phyloP scores from a whole-genome alignment of 169 alveolate species.

The Plasmodium gonderi region DNA sequence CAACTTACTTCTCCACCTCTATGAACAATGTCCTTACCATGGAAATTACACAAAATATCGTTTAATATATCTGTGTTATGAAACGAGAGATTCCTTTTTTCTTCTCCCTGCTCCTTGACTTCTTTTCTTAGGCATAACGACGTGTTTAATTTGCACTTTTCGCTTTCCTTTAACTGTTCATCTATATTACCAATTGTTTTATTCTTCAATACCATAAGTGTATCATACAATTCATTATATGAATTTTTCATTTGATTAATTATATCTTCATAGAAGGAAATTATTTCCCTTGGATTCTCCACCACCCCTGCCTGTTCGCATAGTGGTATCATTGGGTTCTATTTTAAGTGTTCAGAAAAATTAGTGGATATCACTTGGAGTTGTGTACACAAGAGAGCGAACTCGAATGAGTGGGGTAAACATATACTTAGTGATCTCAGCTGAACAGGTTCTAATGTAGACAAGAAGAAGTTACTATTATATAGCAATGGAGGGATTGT shows the following conservation, averaged over 20 bases:
- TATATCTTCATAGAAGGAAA: constrained; percentile 48
- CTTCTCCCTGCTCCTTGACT: not conserved
- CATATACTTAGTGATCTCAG: too few species aligned
- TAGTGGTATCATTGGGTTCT: constrained; percentile 1
- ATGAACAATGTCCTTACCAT: not conserved
- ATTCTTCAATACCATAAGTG: not conserved
- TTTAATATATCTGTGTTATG: constrained; percentile 34
- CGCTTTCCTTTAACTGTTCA: not conserved
- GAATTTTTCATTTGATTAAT: constrained; percentile 31
- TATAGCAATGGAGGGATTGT: too few species aligned
- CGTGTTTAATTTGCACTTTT: not conserved
- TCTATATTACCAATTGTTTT: constrained; percentile 12
- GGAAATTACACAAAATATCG: constrained; percentile 15
- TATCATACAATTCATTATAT: constrained; percentile 18
- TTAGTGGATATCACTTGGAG: too few species aligned
- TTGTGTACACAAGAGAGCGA: too few species aligned
- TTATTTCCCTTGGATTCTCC: not conserved
- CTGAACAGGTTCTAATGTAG: too few species aligned
- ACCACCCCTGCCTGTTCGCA: constrained; percentile 12
- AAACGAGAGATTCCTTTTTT: not conserved
- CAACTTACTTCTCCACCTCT: not conserved
- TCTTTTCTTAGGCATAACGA: not conserved
- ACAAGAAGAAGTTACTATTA: too few species aligned
- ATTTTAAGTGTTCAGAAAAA: too few species aligned
- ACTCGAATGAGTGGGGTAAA: too few species aligned